Evolutionary conservation across 2,329 filamentous ascomycete genomes (phyloP).

Genomic region (Mycosphaerella arachidis): DNA sequence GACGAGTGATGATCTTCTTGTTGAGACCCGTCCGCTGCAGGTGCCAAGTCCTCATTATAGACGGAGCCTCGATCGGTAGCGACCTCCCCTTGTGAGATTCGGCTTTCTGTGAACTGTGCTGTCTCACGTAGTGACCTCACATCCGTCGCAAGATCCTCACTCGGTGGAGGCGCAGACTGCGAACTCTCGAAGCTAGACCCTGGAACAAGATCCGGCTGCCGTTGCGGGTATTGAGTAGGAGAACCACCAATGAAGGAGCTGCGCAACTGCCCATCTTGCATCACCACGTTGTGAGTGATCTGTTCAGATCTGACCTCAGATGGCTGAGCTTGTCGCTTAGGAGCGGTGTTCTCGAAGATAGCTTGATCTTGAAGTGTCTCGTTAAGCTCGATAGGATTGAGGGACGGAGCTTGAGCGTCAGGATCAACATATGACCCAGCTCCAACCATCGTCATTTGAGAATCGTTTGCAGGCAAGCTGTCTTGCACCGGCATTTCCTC

Average conservation of each 20-base stretch:
- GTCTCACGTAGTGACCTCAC: neutral
- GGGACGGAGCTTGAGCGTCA: too few relatives aligned
- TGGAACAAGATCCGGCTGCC: neutral
- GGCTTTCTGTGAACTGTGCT: neutral
- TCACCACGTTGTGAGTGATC: neutral
- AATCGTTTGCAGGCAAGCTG: neutral
- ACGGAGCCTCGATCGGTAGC: neutral
- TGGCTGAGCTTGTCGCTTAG: neutral
- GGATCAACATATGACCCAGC: neutral
- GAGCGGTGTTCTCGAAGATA: neutral
- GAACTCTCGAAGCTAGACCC: neutral
- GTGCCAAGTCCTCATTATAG: neutral
- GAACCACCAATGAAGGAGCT: neutral
- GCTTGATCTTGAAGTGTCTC: neutral
- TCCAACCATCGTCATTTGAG: neutral
- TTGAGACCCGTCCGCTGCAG: neutral
- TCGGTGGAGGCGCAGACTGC: neutral
- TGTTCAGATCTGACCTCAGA: neutral
- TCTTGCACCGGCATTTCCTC: neutral
- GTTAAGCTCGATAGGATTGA: neutral
- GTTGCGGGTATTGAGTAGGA: neutral
- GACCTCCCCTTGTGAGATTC: neutral
- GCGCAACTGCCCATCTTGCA: neutral
- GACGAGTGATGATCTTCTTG: conserved; percentile 4
- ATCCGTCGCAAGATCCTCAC: neutral